Percentiles rank a stretch among this genome's conserved stretches.
These are phyloP conservation scores for Leucosporidium scottii DNA, from an alignment of 768 basidiomycete genomes.

Conservation along the genomic window DNA sequence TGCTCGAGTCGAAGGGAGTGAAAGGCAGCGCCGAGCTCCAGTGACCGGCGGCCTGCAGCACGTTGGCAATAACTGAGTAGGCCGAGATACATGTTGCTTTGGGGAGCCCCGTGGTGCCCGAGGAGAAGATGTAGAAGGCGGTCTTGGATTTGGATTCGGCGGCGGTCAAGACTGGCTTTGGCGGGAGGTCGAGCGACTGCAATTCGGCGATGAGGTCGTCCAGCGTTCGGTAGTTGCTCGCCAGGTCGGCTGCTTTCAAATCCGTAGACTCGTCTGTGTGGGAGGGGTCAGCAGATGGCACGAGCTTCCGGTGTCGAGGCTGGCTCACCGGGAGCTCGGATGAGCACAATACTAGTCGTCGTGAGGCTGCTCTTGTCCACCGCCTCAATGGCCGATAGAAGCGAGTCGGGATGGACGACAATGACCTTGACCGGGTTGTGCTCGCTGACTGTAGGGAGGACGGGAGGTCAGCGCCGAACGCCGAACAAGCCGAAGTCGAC, in stretches of 20 bases:
- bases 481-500: no score
- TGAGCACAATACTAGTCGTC: conserved; percentile 13
- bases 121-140: conserved; percentile 22
- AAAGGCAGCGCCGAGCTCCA: neutral
- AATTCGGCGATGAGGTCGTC: conserved; percentile 14
- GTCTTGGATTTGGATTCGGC: conserved; percentile 13
- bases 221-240: conserved; percentile 9
- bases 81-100: conserved; percentile 29
- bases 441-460: neutral
- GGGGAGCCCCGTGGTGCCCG: conserved; percentile 23
- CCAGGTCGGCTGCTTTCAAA: neutral
- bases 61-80: conserved; percentile 23
- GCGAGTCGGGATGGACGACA: conserved; percentile 11
- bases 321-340: neutral
- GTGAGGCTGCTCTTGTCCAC: conserved; percentile 10
- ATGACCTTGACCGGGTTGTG: conserved; percentile 20
- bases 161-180: neutral
- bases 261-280: neutral
- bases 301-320: neutral
- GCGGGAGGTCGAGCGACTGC: neutral
- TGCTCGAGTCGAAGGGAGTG: neutral
- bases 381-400: conserved; percentile 20
- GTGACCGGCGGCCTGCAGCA: neutral
- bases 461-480: neutral
- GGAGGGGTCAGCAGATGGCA: neutral